Evolutionary conservation across 2,329 filamentous ascomycete genomes (phyloP), one percentile per base, ranked within the genome.

Genomic region (Fusarium begoniae): DNA sequence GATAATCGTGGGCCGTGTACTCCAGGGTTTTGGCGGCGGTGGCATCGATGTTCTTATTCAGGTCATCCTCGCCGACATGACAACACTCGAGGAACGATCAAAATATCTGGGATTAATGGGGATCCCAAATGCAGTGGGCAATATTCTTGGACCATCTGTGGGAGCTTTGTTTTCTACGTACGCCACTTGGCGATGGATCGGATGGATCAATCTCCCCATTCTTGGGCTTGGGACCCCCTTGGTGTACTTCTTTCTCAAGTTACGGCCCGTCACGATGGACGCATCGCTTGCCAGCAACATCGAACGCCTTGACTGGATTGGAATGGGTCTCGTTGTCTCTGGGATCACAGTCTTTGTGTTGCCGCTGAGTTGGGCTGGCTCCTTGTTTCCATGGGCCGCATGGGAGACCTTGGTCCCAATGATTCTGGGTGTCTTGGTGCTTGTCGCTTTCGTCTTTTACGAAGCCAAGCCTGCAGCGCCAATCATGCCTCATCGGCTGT

Each of bases 1-100:
- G 0, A n/a, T 69, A 2, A 69, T 69, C 5, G 56, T 69, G 4
- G 66, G 66, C 2, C 56, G 64, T 20, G 64, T 69, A 4, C 64
- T 69, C 3, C 66, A 69, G 17, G 66, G 66, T 2, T 69, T 69
- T 10, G 66, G 66, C 2, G 66, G 66, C 3, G 66, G 66, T 8
- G 66, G 66, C 2, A 69, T 69, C 14, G 66, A 69, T 30, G 56
- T 69, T 4, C 64, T 69, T 22, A 59, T 53, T 4, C 15, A 69
- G 4, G 66, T 69, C 13, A 63, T 69, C 15, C 66, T 69, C 5
- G 44, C 64, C 8, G 66, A 69, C 5, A 69, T 69, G 66, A 69
- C 64, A 4, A 63, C 66, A 0, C 50, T 69, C 1, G 56, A 69
- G 9, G 66, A 69, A 15, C 66, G 64, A 5, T 30, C 66, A 0